A percentile compares a stretch with the other conserved stretches of the same genome.
Evolutionary conservation across 2,329 filamentous ascomycete species (phyloP).

Genomic region (Stachybotrys chlorohalonatus): DNA sequence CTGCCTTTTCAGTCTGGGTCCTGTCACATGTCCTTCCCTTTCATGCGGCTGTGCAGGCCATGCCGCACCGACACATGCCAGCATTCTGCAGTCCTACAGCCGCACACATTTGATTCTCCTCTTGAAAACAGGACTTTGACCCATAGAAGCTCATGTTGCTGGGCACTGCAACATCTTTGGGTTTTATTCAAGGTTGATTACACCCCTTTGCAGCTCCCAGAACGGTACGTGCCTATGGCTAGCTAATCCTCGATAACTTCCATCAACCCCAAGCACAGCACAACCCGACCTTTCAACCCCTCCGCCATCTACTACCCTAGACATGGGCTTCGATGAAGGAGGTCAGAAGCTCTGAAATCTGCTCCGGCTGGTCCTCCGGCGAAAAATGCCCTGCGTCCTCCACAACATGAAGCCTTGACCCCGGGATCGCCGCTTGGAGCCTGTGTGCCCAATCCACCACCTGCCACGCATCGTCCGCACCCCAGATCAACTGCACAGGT

Average conservation of each 20-base stretch:
- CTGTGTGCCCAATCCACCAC: slow-evolving; percentile 20
- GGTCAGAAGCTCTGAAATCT: slow-evolving; percentile 5
- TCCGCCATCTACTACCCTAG: not conserved
- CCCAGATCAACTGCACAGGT: slow-evolving; percentile 21
- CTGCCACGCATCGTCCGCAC: slow-evolving; percentile 20
- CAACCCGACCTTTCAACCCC: not conserved
- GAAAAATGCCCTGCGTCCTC: slow-evolving; percentile 20
- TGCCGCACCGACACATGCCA: no score
- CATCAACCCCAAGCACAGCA: not conserved
- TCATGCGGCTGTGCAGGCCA: not conserved
- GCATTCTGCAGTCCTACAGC: no score
- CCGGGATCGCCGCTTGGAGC: slow-evolving; percentile 17
- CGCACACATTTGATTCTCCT: no score
- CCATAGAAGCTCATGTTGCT: no score
- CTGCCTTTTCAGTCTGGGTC: no score
- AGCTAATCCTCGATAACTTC: no score
- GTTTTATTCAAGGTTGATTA: not conserved
- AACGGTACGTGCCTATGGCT: no score
- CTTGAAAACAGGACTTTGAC: no score
- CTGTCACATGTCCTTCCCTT: not conserved
- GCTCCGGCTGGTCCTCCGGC: slow-evolving; percentile 16
- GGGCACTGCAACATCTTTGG: no score
- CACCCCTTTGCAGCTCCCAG: no score
- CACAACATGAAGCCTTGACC: slow-evolving; percentile 15
- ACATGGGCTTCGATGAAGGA: not conserved